Evolutionary conservation across 2,329 filamentous ascomycete species (phyloP).

Genomic region (Pseudopyrenochaeta lycopersici): DNA sequence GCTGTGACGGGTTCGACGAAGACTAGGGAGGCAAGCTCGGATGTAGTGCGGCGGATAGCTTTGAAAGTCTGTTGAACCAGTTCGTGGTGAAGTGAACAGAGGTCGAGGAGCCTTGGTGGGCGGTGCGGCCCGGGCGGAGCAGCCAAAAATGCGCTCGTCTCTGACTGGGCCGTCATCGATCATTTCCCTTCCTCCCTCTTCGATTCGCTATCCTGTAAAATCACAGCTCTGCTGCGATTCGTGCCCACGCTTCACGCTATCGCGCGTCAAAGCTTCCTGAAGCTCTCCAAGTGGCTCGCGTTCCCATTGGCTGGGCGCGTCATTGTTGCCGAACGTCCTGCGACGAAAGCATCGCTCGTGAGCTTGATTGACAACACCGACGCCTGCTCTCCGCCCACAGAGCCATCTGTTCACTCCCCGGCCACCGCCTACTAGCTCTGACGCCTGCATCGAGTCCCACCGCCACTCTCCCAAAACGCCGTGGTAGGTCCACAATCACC

Average conservation of each 20-base stretch:
- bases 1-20: background rate
- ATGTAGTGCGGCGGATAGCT: background rate
- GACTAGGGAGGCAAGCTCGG: background rate
- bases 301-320: constrained; percentile 27
- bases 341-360: constrained; percentile 4
- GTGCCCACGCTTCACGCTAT: background rate
- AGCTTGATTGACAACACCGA: constrained; percentile 21
- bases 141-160: background rate
- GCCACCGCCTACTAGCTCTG: constrained; percentile 14
- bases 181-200: background rate
- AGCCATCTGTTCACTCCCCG: constrained; percentile 14
- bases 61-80: background rate
- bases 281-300: constrained; percentile 6
- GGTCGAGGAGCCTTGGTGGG: background rate
- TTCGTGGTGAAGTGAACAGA: background rate
- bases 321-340: constrained; percentile 16
- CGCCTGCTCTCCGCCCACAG: constrained; percentile 13
- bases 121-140: constrained; percentile 1
- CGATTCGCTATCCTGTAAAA: background rate
- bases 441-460: constrained; percentile 26
- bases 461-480: constrained; percentile 4
- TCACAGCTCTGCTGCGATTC: background rate
- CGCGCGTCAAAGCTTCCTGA: constrained; percentile 1
- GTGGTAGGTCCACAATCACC: constrained; percentile 6
- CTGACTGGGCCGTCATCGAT: background rate